A percentile compares a stretch with the other conserved stretches of the same genome.
These are phyloP conservation scores for Oryza officinalis DNA, from an alignment of 176 grass and related monocot genomes.

Conservation along the genomic window DNA sequence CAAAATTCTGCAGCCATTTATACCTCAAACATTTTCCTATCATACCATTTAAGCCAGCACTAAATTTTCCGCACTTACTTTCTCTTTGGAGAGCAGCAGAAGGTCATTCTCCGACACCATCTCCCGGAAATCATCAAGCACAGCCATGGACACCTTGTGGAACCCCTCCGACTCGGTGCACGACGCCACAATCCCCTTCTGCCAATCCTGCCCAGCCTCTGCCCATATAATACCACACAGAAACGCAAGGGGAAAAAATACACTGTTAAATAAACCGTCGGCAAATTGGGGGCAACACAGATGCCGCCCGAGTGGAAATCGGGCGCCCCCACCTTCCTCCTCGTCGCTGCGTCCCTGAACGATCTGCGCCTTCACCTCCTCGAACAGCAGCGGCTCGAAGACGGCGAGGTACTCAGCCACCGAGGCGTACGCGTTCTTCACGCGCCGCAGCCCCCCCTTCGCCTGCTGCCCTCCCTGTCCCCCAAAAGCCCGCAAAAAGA, in stretches of 20 bases:
- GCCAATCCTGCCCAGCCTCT: constrained; percentile 70
- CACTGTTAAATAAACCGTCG: not conserved
- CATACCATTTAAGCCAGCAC: not conserved
- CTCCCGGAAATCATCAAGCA: constrained; percentile 58
- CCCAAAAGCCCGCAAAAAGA: not conserved
- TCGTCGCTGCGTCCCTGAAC: constrained; percentile 46
- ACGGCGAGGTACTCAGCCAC: constrained; percentile 74
- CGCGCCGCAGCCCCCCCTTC: constrained; percentile 44
- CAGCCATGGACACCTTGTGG: constrained; percentile 66
- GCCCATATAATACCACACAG: constrained; percentile 3
- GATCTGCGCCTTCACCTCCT: constrained; percentile 96
- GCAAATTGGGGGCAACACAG: not conserved
- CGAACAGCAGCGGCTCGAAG: constrained; percentile 92
- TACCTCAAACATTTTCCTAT: not conserved
- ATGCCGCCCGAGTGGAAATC: not conserved
- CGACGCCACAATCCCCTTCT: constrained; percentile 44
- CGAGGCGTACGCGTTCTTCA: constrained; percentile 70
- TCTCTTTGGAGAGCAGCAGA: constrained; percentile 75
- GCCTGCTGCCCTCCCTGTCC: constrained; percentile 41
- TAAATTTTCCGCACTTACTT: constrained; percentile 50
- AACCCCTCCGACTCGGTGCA: constrained; percentile 73
- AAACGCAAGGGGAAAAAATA: not conserved
- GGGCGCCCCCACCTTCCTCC: constrained; percentile 44
- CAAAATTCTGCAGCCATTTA: not conserved
- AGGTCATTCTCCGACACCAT: constrained; percentile 80